Evolutionary conservation across 345 rosid genomes (phyloP).

Genomic region (Carallia brachiata): DNA sequence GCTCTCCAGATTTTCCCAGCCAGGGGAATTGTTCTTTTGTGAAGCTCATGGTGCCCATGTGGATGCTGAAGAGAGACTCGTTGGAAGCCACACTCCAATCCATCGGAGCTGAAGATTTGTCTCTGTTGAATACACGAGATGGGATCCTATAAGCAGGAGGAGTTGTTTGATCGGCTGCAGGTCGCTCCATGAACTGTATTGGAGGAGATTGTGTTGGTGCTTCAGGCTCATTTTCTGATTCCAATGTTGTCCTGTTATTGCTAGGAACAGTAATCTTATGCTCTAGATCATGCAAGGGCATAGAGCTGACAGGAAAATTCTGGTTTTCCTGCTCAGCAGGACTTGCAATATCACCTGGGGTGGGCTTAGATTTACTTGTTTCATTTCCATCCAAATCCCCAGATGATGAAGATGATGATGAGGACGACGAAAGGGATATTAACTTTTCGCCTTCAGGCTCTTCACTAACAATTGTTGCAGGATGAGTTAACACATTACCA

Average conservation of each 20-base stretch:
- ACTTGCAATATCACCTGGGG: background rate
- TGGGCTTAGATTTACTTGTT: background rate
- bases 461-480: conserved; percentile 1
- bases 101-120: conserved; percentile 39
- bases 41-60: conserved; percentile 70
- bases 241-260: background rate
- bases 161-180: conserved; percentile 13
- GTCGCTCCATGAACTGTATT: conserved; percentile 51
- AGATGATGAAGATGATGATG: conserved; percentile 13
- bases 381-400: conserved; percentile 13
- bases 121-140: conserved; percentile 54
- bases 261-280: background rate
- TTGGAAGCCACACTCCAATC: conserved; percentile 81
- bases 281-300: conserved; percentile 9
- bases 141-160: conserved; percentile 50
- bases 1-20: conserved; percentile 59
- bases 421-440: conserved; percentile 14
- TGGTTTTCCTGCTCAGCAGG: background rate
- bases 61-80: conserved; percentile 82
- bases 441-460: conserved; percentile 5
- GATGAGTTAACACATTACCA: conserved; percentile 2
- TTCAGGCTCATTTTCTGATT: background rate
- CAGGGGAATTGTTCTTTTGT: conserved; percentile 33
- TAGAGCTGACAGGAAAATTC: conserved; percentile 5
- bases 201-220: conserved; percentile 36